Percentiles rank a stretch among this genome's conserved stretches.
phyloP scores from a whole-genome alignment of 2,329 filamentous ascomycete species.

The Didymellaceae sp. region DNA sequence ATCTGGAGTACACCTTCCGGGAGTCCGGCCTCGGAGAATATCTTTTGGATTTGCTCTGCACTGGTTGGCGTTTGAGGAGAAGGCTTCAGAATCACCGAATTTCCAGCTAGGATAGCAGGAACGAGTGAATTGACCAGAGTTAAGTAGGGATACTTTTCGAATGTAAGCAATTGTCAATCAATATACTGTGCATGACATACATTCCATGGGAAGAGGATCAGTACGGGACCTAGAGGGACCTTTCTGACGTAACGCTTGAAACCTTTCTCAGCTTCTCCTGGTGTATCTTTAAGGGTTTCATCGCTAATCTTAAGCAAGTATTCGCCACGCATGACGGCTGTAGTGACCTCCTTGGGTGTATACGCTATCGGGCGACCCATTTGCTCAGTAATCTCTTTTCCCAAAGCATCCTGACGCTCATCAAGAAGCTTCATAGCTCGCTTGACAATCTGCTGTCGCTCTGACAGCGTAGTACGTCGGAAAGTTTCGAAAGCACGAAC shows the following conservation, averaged over 20 bases:
- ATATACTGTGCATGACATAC: constrained; percentile 61
- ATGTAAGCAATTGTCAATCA: constrained; percentile 25
- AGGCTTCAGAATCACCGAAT: constrained; percentile 91
- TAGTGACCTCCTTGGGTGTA: constrained; percentile 80
- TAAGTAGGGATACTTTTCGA: constrained; percentile 83
- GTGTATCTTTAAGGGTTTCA: constrained; percentile 78
- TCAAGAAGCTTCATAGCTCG: constrained; percentile 76
- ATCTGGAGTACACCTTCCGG: constrained; percentile 86
- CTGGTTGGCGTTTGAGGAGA: constrained; percentile 94
- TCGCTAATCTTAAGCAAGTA: constrained; percentile 85
- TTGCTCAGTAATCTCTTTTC: constrained; percentile 85
- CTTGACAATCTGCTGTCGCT: constrained; percentile 80
- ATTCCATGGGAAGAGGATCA: constrained; percentile 96
- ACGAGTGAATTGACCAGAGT: constrained; percentile 92
- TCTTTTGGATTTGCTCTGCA: constrained; percentile 78
- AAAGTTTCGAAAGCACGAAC: constrained; percentile 78
- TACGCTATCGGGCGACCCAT: constrained; percentile 95
- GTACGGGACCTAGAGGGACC: constrained; percentile 82
- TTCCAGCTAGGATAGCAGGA: constrained; percentile 87
- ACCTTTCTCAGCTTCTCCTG: constrained; percentile 82
- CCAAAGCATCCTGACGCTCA: constrained; percentile 78
- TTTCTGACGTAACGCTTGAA: constrained; percentile 92
- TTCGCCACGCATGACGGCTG: constrained; percentile 82
- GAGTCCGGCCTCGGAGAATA: constrained; percentile 81
- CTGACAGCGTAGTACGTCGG: constrained; percentile 73